Percentiles rank a stretch among this genome's conserved stretches.
Conservation (phyloP, 2,329 filamentous ascomycete species). For the Torrubiella hemipterigena region DNA sequence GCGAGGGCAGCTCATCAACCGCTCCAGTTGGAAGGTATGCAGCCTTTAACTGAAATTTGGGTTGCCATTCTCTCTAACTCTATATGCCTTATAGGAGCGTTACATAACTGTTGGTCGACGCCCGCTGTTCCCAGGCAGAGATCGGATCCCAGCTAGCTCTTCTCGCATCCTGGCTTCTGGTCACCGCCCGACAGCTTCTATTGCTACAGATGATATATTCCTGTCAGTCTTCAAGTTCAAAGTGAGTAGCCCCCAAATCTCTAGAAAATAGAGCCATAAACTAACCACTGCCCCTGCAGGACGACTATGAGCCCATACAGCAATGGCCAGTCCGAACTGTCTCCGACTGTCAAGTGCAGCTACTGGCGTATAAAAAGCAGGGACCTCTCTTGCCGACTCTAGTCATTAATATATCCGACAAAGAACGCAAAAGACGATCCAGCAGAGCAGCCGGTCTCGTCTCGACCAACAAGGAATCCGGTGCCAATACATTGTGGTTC, state of each 20-base stretch:
- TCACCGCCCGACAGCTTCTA: too few relatives aligned
- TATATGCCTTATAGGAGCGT: constrained; percentile 31
- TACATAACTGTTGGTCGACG: constrained; percentile 43
- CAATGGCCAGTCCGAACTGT: constrained; percentile 41
- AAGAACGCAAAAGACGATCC: constrained; percentile 51
- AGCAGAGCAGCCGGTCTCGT: constrained; percentile 48
- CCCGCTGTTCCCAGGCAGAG: too few relatives aligned
- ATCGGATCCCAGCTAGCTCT: constrained; percentile 9
- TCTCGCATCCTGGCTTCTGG: too few relatives aligned
- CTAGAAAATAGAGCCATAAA: too few relatives aligned
- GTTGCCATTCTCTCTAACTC: constrained; percentile 9
- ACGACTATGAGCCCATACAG: constrained; percentile 41
- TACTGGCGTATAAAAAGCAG: constrained; percentile 49
- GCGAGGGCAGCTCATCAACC: constrained; percentile 35
- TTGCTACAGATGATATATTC: too few relatives aligned
- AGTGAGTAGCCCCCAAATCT: constrained; percentile 28
- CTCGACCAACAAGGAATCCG: constrained; percentile 34
- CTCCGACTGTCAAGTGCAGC: constrained; percentile 46
- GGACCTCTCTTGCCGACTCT: constrained; percentile 47
- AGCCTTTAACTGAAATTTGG: background rate
- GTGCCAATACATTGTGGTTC: constrained; percentile 41
- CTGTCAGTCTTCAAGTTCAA: constrained; percentile 46
- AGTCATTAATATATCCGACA: constrained; percentile 45
- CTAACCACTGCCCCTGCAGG: too few relatives aligned
- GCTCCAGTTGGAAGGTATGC: constrained; percentile 40